Evolutionary conservation across 805 yeast species (phyloP).

Genomic region (Priceomyces carsonii): DNA sequence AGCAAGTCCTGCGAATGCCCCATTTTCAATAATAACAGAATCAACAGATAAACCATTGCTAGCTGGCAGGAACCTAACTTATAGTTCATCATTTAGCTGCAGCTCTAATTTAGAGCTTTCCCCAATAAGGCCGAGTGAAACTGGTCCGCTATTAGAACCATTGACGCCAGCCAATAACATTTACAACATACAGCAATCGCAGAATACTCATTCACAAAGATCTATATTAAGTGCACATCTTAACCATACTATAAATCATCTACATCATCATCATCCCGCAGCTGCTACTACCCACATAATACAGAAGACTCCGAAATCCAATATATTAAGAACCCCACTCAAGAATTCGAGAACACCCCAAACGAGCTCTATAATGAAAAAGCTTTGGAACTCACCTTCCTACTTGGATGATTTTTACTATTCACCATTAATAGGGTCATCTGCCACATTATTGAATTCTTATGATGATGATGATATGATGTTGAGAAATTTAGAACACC

Average conservation of each 20-base stretch:
- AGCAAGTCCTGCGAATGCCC: slow-evolving; percentile 14
- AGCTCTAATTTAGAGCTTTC: slow-evolving; percentile 63
- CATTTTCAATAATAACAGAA: slow-evolving; percentile 25
- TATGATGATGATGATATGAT: slow-evolving; percentile 50
- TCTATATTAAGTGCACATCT: slow-evolving; percentile 4
- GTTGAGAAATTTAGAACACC: slow-evolving; percentile 36
- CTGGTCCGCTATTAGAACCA: slow-evolving; percentile 69
- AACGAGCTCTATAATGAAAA: slow-evolving; percentile 47
- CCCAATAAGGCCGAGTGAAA: slow-evolving; percentile 56
- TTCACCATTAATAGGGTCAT: slow-evolving; percentile 32
- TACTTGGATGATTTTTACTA: slow-evolving; percentile 68
- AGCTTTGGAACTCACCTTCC: slow-evolving; percentile 66
- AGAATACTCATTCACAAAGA: slow-evolving; percentile 4
- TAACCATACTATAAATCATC: slow-evolving; percentile 3
- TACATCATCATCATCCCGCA: slow-evolving; percentile 7
- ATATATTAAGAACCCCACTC: slow-evolving; percentile 33
- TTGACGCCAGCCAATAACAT: slow-evolving; percentile 50
- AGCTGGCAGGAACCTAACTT: slow-evolving; percentile 46
- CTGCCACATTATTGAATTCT: slow-evolving; percentile 29
- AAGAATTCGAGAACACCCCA: slow-evolving; percentile 39
- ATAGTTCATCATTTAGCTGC: slow-evolving; percentile 68
- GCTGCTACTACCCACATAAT: slow-evolving; percentile 11
- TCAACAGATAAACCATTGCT: slow-evolving; percentile 43
- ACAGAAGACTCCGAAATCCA: slow-evolving; percentile 38
- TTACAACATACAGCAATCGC: slow-evolving; percentile 10